These are phyloP conservation scores for Davidsoniella virescens DNA, from an alignment of 2,329 filamentous ascomycete genomes.

Conservation along the genomic window DNA sequence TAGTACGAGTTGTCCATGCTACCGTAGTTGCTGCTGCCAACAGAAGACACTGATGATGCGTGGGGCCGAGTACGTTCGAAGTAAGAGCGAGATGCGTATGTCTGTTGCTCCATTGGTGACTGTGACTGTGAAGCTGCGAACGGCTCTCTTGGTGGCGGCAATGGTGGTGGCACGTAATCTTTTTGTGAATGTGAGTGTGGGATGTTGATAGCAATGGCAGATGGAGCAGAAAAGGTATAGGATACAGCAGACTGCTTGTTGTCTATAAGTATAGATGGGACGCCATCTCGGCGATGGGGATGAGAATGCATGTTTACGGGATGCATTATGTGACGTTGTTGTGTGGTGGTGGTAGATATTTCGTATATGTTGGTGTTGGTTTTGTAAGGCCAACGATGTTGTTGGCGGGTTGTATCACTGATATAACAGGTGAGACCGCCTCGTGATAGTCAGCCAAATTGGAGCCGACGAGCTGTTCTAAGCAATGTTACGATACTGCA, in stretches of 20 bases:
- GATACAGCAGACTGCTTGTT: slow-evolving; percentile 5
- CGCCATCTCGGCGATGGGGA: slow-evolving; percentile 10
- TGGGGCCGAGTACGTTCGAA: slow-evolving; percentile 3
- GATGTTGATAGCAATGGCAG: slow-evolving; percentile 13
- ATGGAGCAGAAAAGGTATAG: slow-evolving; percentile 3
- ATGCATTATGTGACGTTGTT: too few relatives aligned
- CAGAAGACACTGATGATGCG: slow-evolving; percentile 10
- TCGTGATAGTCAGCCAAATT: too few relatives aligned
- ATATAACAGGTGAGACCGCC: too few relatives aligned
- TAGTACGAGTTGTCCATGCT: slow-evolving; percentile 24
- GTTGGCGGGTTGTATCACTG: too few relatives aligned
- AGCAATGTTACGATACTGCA: too few relatives aligned
- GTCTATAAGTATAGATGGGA: slow-evolving; percentile 13
- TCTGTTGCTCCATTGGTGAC: slow-evolving; percentile 5
- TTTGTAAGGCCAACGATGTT: too few relatives aligned
- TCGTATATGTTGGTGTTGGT: too few relatives aligned
- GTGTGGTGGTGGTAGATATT: too few relatives aligned
- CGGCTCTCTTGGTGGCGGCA: slow-evolving; percentile 13
- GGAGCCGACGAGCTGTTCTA: too few relatives aligned
- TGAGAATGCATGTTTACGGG: too few relatives aligned
- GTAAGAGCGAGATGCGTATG: slow-evolving; percentile 5
- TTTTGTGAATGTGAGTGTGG: slow-evolving; percentile 8
- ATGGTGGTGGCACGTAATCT: slow-evolving; percentile 12
- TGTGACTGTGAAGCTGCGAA: slow-evolving; percentile 2
- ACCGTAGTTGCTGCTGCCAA: slow-evolving; percentile 23